A percentile compares a stretch with the other conserved stretches of the same genome.
phyloP scores from a whole-genome alignment of 768 basidiomycete species.

The Trichaptum fuscoviolaceum region DNA sequence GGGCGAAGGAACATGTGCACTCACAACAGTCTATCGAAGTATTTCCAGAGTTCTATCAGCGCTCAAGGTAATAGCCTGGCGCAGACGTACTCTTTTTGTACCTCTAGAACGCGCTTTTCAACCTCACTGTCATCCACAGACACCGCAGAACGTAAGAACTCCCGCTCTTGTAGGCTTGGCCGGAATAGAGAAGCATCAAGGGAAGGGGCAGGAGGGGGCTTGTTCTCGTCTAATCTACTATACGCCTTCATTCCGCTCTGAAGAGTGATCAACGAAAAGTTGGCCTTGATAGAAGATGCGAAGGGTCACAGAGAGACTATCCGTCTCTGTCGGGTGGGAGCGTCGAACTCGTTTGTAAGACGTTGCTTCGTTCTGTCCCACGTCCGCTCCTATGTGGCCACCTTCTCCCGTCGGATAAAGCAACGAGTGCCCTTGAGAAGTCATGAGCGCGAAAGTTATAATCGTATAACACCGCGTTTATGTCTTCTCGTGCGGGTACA shows the following conservation, averaged over 20 bases:
- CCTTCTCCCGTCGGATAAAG: background rate
- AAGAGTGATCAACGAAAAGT: background rate
- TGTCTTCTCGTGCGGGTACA: background rate
- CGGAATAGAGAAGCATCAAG: background rate
- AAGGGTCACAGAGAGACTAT: background rate
- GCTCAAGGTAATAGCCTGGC: background rate
- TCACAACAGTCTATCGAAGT: background rate
- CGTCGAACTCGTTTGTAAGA: background rate
- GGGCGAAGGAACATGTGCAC: background rate
- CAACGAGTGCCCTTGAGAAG: background rate
- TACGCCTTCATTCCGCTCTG: background rate
- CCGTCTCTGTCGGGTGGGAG: background rate
- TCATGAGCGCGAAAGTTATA: background rate
- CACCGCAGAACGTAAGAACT: conserved; percentile 21
- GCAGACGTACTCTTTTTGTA: conserved; percentile 16
- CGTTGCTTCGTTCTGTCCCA: background rate
- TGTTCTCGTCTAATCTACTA: background rate
- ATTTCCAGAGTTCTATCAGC: background rate
- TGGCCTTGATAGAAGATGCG: background rate
- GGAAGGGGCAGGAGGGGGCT: background rate
- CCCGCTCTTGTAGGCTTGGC: conserved; percentile 11
- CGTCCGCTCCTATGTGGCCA: background rate
- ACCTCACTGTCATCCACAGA: conserved; percentile 19
- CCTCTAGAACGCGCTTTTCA: conserved; percentile 18
- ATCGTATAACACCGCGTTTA: background rate